Evolutionary conservation across 1,284 basidiomycete genomes (phyloP), one percentile per base, ranked within the genome.

Genomic region (Apiotrichum gracile): DNA sequence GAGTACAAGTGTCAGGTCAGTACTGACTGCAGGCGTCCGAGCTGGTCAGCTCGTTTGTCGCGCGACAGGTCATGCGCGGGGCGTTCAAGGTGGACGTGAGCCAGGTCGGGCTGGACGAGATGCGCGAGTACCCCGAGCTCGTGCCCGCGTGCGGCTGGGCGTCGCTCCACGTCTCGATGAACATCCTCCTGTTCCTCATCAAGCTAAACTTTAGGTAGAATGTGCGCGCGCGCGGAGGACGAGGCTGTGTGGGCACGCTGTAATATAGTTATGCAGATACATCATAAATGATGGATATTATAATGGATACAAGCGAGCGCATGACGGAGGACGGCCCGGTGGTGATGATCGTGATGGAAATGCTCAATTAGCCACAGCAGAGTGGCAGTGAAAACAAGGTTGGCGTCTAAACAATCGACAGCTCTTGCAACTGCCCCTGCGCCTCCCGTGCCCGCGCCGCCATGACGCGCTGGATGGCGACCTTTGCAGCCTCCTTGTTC

Each of bases 81-180:
- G 66, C 72, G 1, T 79, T 78, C 58, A 64, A 67, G 19, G 71
- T 81, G 3, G 77, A 81, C 55, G 77, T 81, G 33, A 79, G 78
- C 1, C 75, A 78, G 34, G 66, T 75, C 25, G 80, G 80, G 0
- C 60, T 81, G 19, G 77, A 79, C 57, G 77, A 79, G 62, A 77
- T 82, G 73, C 69, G 78, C 35, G 76, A 78, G 47, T 79, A 79
- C 56, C 79, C 79, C 7, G 76, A 78, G 54, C 68, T 78, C 2
- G 66, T 76, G 0, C 68, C 69, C 6, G 68, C 68, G 10, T 72
- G 65, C 52, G 67, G 79, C 9, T 80, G 78, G 78, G 78, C 78
- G 3, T 72, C 74, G 2, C 74, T 80, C 2, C 80, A 81, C 62
- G 79, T 81, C 16, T 73, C 79, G 8, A 80, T 78, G 74, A 80